phyloP scores from a whole-genome alignment of 1,284 basidiomycete species.

The Pascua guehoae region DNA sequence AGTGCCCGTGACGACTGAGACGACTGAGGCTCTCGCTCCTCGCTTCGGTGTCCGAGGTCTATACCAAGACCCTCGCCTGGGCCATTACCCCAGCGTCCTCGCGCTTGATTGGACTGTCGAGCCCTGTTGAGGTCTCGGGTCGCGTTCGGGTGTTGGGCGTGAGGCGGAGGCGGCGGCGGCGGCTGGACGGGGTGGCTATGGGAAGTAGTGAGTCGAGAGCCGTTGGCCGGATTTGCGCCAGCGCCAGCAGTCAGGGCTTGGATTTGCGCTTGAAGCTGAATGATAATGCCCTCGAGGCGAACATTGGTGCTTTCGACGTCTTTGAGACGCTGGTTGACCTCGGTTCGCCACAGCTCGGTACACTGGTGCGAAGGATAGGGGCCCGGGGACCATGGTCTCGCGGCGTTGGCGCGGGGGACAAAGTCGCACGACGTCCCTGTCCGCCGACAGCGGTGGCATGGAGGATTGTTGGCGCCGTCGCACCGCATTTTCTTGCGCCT shows the following conservation, averaged over 20 bases:
- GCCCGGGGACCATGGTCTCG: slow-evolving; percentile 13
- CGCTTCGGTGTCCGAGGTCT: too few species aligned
- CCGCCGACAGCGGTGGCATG: slow-evolving; percentile 18
- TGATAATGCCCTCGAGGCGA: slow-evolving; percentile 11
- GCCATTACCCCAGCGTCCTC: too few species aligned
- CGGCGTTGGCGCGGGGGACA: slow-evolving; percentile 21
- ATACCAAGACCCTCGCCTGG: too few species aligned
- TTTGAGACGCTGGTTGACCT: slow-evolving; percentile 18
- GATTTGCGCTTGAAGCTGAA: not conserved
- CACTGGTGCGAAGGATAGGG: slow-evolving; percentile 21
- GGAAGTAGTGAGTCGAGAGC: too few species aligned
- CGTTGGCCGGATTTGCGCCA: not conserved
- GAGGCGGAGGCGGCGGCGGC: too few species aligned
- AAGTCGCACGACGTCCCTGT: slow-evolving; percentile 22
- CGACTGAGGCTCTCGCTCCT: too few species aligned
- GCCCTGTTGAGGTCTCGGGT: too few species aligned
- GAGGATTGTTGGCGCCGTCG: not conserved
- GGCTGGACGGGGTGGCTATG: too few species aligned
- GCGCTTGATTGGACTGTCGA: too few species aligned
- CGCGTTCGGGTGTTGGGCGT: too few species aligned
- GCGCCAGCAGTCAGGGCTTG: not conserved
- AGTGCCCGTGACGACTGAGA: too few species aligned
- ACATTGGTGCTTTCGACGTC: slow-evolving; percentile 15
- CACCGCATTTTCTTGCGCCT: not conserved
- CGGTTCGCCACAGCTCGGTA: slow-evolving; percentile 22